Evolutionary conservation across 2,329 filamentous ascomycete species (phyloP).

Genomic region (Aspergillus neotritici): DNA sequence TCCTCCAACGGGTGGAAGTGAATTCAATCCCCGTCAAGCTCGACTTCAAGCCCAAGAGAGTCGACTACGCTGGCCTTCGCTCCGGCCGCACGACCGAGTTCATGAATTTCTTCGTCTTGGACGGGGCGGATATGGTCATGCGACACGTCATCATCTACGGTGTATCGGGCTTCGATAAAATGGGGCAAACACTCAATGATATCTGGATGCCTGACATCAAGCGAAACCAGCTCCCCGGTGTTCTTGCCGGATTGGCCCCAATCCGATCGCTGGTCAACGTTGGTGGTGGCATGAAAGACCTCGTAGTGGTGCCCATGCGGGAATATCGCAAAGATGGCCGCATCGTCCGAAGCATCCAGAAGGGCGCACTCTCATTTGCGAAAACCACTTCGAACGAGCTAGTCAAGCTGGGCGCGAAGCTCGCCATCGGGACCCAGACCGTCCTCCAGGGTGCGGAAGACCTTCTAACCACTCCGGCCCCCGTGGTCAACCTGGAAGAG

Average conservation of each 20-base stretch:
- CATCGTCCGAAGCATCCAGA: slow-evolving; percentile 83
- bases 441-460: slow-evolving; percentile 83
- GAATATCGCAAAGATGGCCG: slow-evolving; percentile 94
- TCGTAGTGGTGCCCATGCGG: slow-evolving; percentile 81
- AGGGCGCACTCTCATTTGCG: slow-evolving; percentile 83
- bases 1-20: slow-evolving; percentile 84
- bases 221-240: slow-evolving; percentile 77
- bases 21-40: slow-evolving; percentile 76
- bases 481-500: slow-evolving; percentile 49
- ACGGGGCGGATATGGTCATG: slow-evolving; percentile 79
- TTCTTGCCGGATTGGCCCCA: slow-evolving; percentile 81
- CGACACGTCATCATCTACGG: slow-evolving; percentile 90
- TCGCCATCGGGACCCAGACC: slow-evolving; percentile 93
- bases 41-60: slow-evolving; percentile 97
- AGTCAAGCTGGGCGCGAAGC: slow-evolving; percentile 88
- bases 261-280: slow-evolving; percentile 90
- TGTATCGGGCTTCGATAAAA: slow-evolving; percentile 79
- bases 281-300: slow-evolving; percentile 75
- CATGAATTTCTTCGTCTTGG: slow-evolving; percentile 96
- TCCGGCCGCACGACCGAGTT: slow-evolving; percentile 95
- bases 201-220: slow-evolving; percentile 96
- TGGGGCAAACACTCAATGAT: slow-evolving; percentile 86
- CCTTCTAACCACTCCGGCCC: slow-evolving; percentile 50
- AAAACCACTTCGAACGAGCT: slow-evolving; percentile 90
- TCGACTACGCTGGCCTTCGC: slow-evolving; percentile 86